Base-by-base conservation (phyloP, 2,329 filamentous ascomycete species). In the Colletotrichum incanum region DNA sequence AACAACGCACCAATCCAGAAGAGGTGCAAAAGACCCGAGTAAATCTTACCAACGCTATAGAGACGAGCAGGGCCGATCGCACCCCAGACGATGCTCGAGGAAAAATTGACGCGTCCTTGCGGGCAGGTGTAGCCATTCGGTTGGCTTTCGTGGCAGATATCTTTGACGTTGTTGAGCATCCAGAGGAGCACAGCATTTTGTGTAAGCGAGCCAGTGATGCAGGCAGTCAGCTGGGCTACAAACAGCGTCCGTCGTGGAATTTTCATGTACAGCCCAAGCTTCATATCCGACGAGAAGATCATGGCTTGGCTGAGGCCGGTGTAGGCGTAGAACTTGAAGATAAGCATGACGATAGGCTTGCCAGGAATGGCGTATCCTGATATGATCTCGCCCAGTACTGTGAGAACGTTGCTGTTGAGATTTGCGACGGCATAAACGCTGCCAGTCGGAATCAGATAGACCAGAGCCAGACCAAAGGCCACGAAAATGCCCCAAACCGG, bases 161-260 rank as follows among this genome's bases (percentile, higher is more conserved):
- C 80, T 0, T 80, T 73, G 50, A 87, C 82, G 66, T 86, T 43
- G 58, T 68, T 52, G 74, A 78, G 77, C 71, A 80, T 8, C 81
- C 77, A 61, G 80, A 75, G 0, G 76, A 81, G 7, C 77, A 82
- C 37, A 79, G 74, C 26, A 66, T 55, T 80, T 78, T 87, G 85
- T 0, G 84, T 84, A 2, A 87, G 77, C 5, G 84, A 83, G 6
- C 84, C 85, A 4, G 86, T 78, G 7, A 89, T 78, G 20, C 87
- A 88, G 4, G 88, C 90, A 37, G 91, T 88, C 12, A 91, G 82
- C 75, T 91, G 89, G 1, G 87, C 88, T 76, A 90, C 88, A 80
- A 92, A 91, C 11, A 91, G 85, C 0, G 86, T 82, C 8, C 87
- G 85, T 2, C 89, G 89, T 0, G 89, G 88, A 0, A 91, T 84